These are phyloP conservation scores for Alternaria triticimaculans DNA, from an alignment of 2,329 filamentous ascomycete genomes.

Conservation along the genomic window DNA sequence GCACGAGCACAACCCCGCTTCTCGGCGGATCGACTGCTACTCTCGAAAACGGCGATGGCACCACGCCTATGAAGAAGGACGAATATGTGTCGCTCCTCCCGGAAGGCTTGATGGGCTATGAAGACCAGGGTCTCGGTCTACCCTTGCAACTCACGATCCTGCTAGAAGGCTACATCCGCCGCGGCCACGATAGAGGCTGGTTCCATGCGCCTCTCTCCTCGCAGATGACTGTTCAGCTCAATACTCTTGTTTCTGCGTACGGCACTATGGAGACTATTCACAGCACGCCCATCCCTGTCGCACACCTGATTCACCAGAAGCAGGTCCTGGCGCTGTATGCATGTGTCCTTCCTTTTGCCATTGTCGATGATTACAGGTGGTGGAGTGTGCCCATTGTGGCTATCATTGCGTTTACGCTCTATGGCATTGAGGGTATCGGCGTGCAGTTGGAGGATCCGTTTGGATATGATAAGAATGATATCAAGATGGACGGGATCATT, in stretches of 20 bases:
- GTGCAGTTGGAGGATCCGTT: constrained; percentile 71
- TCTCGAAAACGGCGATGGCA: constrained; percentile 35
- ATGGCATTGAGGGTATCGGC: constrained; percentile 69
- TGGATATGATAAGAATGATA: constrained; percentile 70
- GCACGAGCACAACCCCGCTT: constrained; percentile 26
- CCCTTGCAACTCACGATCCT: constrained; percentile 67
- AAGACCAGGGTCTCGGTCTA: constrained; percentile 65
- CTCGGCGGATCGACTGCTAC: constrained; percentile 26
- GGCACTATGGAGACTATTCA: constrained; percentile 71
- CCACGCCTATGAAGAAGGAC: constrained; percentile 45
- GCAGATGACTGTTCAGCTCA: constrained; percentile 65
- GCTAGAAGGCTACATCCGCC: constrained; percentile 66
- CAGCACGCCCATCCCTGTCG: constrained; percentile 68
- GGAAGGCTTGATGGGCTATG: constrained; percentile 57
- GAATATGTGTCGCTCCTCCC: constrained; percentile 62
- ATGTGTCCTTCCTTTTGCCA: constrained; percentile 67
- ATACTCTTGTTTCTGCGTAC: constrained; percentile 64
- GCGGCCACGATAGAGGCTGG: constrained; percentile 63
- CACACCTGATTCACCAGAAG: constrained; percentile 69
- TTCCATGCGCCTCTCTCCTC: constrained; percentile 66
- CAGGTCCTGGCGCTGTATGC: constrained; percentile 69
- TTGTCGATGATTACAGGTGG: constrained; percentile 69
- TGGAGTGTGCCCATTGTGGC: constrained; percentile 66
- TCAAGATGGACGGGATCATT: constrained; percentile 71
- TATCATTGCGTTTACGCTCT: constrained; percentile 68